A percentile compares a stretch with the other conserved stretches of the same genome.
Conservation (phyloP, 306 rosid genomes). For the Gleditsia sinensis region DNA sequence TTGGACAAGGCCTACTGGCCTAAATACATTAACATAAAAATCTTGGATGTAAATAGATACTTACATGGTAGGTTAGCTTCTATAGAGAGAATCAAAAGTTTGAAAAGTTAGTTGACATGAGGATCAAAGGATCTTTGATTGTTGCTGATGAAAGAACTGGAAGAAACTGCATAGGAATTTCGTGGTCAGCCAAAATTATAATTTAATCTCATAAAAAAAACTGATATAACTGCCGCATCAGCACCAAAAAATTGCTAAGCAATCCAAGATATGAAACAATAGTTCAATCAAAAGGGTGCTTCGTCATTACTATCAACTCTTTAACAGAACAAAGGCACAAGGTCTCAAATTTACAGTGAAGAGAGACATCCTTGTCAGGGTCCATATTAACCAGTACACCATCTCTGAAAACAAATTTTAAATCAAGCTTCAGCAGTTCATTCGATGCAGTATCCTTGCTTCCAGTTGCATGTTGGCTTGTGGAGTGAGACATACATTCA, state of each 20-base stretch:
- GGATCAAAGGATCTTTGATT: neutral
- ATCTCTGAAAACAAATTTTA: conserved; percentile 72
- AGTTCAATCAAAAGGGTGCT: conserved; percentile 60
- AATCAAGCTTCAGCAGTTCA: conserved; percentile 41
- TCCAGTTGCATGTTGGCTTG: conserved; percentile 32
- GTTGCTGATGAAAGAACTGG: conserved; percentile 29
- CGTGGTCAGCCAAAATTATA: conserved; percentile 47
- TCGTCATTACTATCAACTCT: conserved; percentile 61
- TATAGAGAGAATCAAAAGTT: conserved; percentile 21
- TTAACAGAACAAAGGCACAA: conserved; percentile 83
- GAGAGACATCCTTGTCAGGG: conserved; percentile 53
- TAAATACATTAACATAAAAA: neutral
- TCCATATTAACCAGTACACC: conserved; percentile 72
- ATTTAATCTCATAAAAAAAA: conserved; percentile 39
- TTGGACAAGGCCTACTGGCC: neutral
- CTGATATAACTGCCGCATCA: conserved; percentile 49
- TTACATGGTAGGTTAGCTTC: conserved; percentile 41
- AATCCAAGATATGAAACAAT: conserved; percentile 53
- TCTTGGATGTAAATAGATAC: neutral
- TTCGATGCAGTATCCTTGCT: conserved; percentile 23
- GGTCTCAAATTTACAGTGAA: conserved; percentile 86
- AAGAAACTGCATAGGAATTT: conserved; percentile 25
- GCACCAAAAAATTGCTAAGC: conserved; percentile 56
- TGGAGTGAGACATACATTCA: conserved; percentile 75
- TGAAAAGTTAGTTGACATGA: neutral